phyloP scores from a whole-genome alignment of 257 asterid genomes.

The Salvia splendens region DNA sequence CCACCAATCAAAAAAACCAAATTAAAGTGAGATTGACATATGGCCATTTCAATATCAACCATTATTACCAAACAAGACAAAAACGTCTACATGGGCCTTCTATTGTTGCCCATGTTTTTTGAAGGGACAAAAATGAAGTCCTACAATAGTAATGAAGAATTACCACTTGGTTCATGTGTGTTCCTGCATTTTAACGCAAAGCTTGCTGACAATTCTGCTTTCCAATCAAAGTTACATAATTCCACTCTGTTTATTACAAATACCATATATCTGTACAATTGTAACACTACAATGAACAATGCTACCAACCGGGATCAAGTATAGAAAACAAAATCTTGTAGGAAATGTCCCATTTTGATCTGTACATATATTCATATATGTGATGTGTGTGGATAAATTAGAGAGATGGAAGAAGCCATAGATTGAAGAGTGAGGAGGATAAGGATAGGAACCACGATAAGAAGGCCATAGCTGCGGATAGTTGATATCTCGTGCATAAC shows the following conservation, averaged over 20 bases:
- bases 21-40: too few species aligned
- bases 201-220: neutral
- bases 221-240: neutral
- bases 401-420: conserved; percentile 78
- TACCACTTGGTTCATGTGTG: too few species aligned
- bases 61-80: too few species aligned
- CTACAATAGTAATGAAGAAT: too few species aligned
- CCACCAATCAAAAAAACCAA: too few species aligned
- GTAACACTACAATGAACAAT: conserved; percentile 30
- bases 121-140: too few species aligned
- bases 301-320: conserved; percentile 7
- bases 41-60: too few species aligned
- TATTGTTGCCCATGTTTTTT: too few species aligned
- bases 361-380: conserved; percentile 8
- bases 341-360: conserved; percentile 30
- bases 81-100: too few species aligned
- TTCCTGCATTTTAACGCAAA: too few species aligned
- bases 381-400: conserved; percentile 28
- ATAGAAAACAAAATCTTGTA: conserved; percentile 31
- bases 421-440: conserved; percentile 84
- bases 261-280: conserved; percentile 39
- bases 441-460: conserved; percentile 79
- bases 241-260: conserved; percentile 29
- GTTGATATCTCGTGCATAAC: conserved; percentile 71
- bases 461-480: conserved; percentile 90